A percentile compares a stretch with the other conserved stretches of the same genome.
These are phyloP conservation scores for Ophiocordyceps polyrhachis-furcata DNA, from an alignment of 2,329 filamentous ascomycete species.

Conservation along the genomic window DNA sequence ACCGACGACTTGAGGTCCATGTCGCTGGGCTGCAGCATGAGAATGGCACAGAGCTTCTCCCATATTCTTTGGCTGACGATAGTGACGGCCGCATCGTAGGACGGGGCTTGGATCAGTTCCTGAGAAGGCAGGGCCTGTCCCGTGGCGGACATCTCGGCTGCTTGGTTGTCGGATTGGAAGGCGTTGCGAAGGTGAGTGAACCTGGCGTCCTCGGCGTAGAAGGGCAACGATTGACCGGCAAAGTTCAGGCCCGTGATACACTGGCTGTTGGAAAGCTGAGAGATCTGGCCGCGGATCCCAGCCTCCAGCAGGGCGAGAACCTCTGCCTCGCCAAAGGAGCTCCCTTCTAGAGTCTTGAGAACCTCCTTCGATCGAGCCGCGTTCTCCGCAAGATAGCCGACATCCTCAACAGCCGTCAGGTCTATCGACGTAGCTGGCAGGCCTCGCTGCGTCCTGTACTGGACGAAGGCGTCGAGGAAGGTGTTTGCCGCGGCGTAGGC, in stretches of 20 bases:
- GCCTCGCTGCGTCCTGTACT: constrained; percentile 19
- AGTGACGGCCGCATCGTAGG: constrained; percentile 7
- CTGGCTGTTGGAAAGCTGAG: constrained; percentile 24
- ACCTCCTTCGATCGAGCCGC: constrained; percentile 23
- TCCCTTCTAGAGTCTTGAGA: constrained; percentile 26
- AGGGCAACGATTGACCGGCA: constrained; percentile 24
- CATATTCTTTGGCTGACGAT: constrained; percentile 8
- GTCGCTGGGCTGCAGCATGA: constrained; percentile 9
- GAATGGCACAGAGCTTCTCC: constrained; percentile 17
- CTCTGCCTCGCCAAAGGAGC: constrained; percentile 33
- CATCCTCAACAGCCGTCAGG: constrained; percentile 30
- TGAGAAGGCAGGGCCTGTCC: constrained; percentile 5
- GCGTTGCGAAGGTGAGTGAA: constrained; percentile 28
- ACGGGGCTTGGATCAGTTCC: constrained; percentile 3
- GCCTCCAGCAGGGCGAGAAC: constrained; percentile 33
- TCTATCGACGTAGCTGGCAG: constrained; percentile 29
- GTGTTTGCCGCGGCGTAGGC: constrained; percentile 33
- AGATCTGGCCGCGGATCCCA: constrained; percentile 26
- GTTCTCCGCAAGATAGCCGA: constrained; percentile 31
- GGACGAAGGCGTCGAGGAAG: constrained; percentile 16
- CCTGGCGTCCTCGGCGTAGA: constrained; percentile 35
- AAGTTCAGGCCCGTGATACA: constrained; percentile 35
- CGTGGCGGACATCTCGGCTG: constrained; percentile 1
- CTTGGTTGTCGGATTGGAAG: constrained; percentile 11
- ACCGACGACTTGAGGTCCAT: constrained; percentile 8